These are phyloP conservation scores for Echites panduratus DNA, from an alignment of 257 asterid species.

Conservation along the genomic window DNA sequence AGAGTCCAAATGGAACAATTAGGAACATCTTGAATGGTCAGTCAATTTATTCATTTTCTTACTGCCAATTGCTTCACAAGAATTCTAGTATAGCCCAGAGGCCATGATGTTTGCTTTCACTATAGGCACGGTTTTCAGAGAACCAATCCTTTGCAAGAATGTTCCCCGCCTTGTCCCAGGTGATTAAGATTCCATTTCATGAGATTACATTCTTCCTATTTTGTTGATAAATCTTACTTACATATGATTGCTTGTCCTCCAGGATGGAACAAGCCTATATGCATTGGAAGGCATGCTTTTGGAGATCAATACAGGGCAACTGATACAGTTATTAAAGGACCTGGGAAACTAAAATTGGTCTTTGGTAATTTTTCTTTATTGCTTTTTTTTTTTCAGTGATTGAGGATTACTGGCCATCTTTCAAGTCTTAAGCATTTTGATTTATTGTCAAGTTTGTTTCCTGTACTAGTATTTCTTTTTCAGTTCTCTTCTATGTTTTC, in stretches of 20 bases:
- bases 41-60: constrained; percentile 15
- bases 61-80: neutral
- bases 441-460: neutral
- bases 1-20: constrained; percentile 96
- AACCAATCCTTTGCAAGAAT: constrained; percentile 91
- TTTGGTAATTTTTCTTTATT: constrained; percentile 51
- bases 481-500: neutral
- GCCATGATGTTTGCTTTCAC: constrained; percentile 6
- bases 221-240: constrained; percentile 3
- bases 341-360: constrained; percentile 91
- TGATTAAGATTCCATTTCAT: constrained; percentile 3
- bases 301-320: constrained; percentile 99
- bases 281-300: constrained; percentile 98
- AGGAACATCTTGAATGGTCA: constrained; percentile 93
- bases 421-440: neutral
- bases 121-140: constrained; percentile 95
- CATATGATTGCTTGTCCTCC: constrained; percentile 18
- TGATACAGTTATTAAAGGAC: constrained; percentile 83
- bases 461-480: neutral
- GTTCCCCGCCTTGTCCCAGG: constrained; percentile 95
- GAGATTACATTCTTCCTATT: constrained; percentile 3
- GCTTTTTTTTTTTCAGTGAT: neutral
- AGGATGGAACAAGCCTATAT: constrained; percentile 98
- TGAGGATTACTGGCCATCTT: neutral
- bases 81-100: neutral